phyloP scores from a whole-genome alignment of 2,329 filamentous ascomycete species.

The Sporothrix mexicana region DNA sequence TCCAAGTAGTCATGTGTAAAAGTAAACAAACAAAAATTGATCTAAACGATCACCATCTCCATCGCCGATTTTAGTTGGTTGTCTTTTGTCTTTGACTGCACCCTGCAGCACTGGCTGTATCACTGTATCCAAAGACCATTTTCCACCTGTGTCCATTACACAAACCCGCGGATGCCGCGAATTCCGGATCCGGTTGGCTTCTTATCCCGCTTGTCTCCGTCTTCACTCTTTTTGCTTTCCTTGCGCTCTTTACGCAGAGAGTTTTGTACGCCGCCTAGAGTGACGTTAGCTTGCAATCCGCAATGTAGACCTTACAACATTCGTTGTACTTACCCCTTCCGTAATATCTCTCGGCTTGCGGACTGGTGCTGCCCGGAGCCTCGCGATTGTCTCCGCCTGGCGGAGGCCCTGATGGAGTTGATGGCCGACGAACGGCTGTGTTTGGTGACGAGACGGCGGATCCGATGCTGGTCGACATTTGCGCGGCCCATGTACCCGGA shows the following conservation, averaged over 20 bases:
- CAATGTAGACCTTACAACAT: too few relatives aligned
- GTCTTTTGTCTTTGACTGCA: neutral
- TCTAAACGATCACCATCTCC: neutral
- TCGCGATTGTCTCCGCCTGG: constrained; percentile 16
- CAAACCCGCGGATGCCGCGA: constrained; percentile 49
- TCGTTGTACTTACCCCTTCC: constrained; percentile 55
- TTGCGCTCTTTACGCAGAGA: constrained; percentile 57
- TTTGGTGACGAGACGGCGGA: constrained; percentile 39
- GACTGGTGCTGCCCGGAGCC: constrained; percentile 46
- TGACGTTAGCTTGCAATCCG: neutral
- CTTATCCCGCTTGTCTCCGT: constrained; percentile 54
- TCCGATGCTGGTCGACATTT: constrained; percentile 44
- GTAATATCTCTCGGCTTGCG: constrained; percentile 49
- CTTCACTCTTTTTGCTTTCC: constrained; percentile 55
- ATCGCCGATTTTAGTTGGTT: constrained; percentile 19
- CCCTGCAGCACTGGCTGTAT: neutral
- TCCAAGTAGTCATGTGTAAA: neutral
- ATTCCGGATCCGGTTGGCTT: constrained; percentile 45
- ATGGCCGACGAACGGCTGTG: constrained; percentile 44
- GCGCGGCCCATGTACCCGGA: constrained; percentile 39
- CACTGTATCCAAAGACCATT: neutral
- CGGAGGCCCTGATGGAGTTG: constrained; percentile 45
- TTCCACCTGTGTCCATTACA: constrained; percentile 36
- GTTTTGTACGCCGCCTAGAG: constrained; percentile 56
- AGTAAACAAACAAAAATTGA: constrained; percentile 10